Evolutionary conservation across 192 early-diverging fungal genomes (phyloP).

Genomic region (Cetraspora pellucida): DNA sequence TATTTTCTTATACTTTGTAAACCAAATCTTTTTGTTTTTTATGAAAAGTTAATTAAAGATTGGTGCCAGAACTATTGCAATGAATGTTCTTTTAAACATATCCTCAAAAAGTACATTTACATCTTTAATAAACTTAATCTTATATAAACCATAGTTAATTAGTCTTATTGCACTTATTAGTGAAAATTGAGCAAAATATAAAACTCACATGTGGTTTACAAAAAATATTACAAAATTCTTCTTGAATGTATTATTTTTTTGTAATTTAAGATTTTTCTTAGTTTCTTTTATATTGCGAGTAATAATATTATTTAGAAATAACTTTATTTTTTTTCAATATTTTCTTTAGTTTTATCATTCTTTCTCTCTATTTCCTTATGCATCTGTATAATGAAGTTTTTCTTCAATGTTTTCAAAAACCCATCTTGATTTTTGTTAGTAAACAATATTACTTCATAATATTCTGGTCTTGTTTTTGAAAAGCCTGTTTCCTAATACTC

Average conservation of each 20-base stretch:
- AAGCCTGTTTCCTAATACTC: neutral
- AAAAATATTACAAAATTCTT: neutral
- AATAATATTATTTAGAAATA: neutral
- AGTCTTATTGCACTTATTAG: constrained; percentile 21
- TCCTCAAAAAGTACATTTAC: neutral
- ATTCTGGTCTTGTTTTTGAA: neutral
- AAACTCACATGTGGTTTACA: constrained; percentile 16
- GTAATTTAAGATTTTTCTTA: constrained; percentile 10
- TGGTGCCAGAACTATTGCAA: constrained; percentile 9
- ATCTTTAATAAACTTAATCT: constrained; percentile 3
- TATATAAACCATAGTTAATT: constrained; percentile 15
- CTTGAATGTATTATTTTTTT: neutral
- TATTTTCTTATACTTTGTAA: neutral
- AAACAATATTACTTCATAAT: neutral
- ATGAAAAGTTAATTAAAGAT: neutral
- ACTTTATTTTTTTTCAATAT: constrained; percentile 7
- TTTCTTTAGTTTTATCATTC: neutral
- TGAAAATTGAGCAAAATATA: constrained; percentile 15
- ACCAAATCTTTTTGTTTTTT: constrained; percentile 1
- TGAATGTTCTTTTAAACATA: constrained; percentile 8
- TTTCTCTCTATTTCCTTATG: neutral
- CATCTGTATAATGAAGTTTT: neutral
- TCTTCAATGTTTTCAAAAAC: constrained; percentile 3
- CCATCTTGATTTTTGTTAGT: constrained; percentile 1
- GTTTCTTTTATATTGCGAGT: neutral